Evolutionary conservation across 164 flowering plant species (phyloP), one percentile per base, ranked within the genome.

Genomic region (Cinnamomum micranthum): DNA sequence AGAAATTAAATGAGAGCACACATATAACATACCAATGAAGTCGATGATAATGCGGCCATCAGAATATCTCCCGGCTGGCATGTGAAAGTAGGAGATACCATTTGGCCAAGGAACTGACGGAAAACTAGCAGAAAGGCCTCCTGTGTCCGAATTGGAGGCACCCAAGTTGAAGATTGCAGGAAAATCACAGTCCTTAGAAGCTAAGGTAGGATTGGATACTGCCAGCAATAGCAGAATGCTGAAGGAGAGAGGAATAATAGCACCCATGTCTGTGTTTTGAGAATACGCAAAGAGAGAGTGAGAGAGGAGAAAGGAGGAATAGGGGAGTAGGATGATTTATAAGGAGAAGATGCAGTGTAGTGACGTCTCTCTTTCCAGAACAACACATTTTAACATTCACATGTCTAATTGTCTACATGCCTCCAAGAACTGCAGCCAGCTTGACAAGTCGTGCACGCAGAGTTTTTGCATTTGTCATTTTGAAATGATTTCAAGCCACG

Each of bases 71-170:
- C 90, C 90, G 12, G 85, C 80, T 2, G 86, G 89, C 17, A 22
- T 3, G 27, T 72, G 80, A 75, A 87, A 87, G 71, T 50, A 87
- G 2, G 89, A 31, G 69, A 76, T 82, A 0, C 89, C 90, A 65
- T 80, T 31, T 20, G 90, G 88, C 0, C 80, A 78, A 31, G 65
- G 74, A 2, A 82, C 78, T 71, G 79, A 81, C 0, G 80, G 81
- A 47, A 83, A 85, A 0, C 80, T 84, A 0, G 90, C 90, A 1
- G 90, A 83, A 15, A 83, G 55, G 31, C 89, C 89, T 7, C 90
- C 90, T 13, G 90, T 87, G 76, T 87, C 90, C 6, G 90, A 87
- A 64, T 86, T 87, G 0, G 90, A 87, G 81, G 86, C 88, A 0
- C 90, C 90, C 72, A 86, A 87, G 86, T 87, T 86, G 74, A 84